Evolutionary conservation across 331 rosid genomes (phyloP).

Genomic region (Pyracantha coccinea): DNA sequence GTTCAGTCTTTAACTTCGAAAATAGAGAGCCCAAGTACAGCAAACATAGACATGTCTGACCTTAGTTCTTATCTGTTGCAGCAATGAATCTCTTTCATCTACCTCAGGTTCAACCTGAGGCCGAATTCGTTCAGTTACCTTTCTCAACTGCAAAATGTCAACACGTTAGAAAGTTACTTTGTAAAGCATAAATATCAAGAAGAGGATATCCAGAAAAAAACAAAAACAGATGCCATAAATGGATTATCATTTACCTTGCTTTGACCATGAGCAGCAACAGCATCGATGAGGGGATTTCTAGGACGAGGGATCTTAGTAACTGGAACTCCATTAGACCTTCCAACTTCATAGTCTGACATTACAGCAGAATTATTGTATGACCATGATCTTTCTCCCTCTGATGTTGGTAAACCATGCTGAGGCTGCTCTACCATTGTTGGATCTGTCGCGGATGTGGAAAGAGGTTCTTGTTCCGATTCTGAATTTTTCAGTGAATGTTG

Average conservation of each 20-base stretch:
- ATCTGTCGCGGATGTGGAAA: conserved; percentile 20
- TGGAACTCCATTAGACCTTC: conserved; percentile 40
- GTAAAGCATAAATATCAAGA: neutral
- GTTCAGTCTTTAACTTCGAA: neutral
- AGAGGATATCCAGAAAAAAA: conserved; percentile 15
- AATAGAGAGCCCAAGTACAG: neutral
- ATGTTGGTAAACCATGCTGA: conserved; percentile 24
- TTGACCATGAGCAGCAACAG: conserved; percentile 74
- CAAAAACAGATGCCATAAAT: neutral
- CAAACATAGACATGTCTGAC: conserved; percentile 31
- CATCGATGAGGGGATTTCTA: conserved; percentile 69
- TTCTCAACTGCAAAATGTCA: conserved; percentile 68
- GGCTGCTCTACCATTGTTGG: conserved; percentile 30
- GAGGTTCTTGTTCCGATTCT: conserved; percentile 33
- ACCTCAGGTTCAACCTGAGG: conserved; percentile 56
- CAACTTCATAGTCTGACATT: conserved; percentile 28
- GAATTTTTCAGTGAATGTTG: conserved; percentile 22
- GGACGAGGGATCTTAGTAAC: conserved; percentile 63
- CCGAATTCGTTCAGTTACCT: conserved; percentile 66
- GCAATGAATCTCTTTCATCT: conserved; percentile 72
- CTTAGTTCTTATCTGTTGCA: conserved; percentile 87
- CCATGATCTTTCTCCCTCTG: conserved; percentile 35
- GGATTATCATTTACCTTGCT: conserved; percentile 62
- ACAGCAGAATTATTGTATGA: conserved; percentile 24
- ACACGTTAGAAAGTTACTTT: conserved; percentile 11